These are phyloP conservation scores for Vigna hirtella DNA, from an alignment of 306 rosid genomes.

Conservation along the genomic window DNA sequence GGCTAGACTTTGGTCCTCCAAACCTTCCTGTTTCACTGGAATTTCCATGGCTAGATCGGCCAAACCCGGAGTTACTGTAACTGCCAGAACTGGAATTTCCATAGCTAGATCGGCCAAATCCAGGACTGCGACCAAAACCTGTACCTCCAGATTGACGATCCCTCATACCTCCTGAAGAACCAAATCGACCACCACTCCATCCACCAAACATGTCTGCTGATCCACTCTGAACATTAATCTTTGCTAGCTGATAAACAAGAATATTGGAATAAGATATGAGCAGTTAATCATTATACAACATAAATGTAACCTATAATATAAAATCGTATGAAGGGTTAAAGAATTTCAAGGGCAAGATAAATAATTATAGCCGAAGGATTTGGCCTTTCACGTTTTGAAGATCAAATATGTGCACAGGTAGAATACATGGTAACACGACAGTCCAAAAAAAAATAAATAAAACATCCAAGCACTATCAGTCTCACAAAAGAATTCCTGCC, in stretches of 20 bases:
- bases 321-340: conserved; percentile 21
- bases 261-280: conserved; percentile 34
- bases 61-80: conserved; percentile 48
- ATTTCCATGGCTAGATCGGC: conserved; percentile 57
- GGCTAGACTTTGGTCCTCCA: conserved; percentile 58
- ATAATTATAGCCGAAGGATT: neutral
- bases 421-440: neutral
- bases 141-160: conserved; percentile 51
- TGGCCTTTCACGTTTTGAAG: neutral
- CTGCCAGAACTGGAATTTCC: conserved; percentile 56
- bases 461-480: neutral
- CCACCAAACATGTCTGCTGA: conserved; percentile 57
- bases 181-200: conserved; percentile 61
- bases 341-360: conserved; percentile 13
- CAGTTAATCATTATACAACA: conserved; percentile 28
- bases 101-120: conserved; percentile 58
- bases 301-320: neutral
- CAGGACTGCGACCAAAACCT: conserved; percentile 58
- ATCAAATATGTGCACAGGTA: neutral
- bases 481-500: neutral
- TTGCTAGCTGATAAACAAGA: conserved; percentile 74
- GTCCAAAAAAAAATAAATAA: neutral
- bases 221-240: conserved; percentile 62
- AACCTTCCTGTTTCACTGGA: conserved; percentile 40
- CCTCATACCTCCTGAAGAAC: conserved; percentile 51